Percentiles rank a stretch among this genome's conserved stretches.
These are phyloP conservation scores for Tolypocladium sp. DNA, from an alignment of 2,329 filamentous ascomycete species.

Conservation along the genomic window DNA sequence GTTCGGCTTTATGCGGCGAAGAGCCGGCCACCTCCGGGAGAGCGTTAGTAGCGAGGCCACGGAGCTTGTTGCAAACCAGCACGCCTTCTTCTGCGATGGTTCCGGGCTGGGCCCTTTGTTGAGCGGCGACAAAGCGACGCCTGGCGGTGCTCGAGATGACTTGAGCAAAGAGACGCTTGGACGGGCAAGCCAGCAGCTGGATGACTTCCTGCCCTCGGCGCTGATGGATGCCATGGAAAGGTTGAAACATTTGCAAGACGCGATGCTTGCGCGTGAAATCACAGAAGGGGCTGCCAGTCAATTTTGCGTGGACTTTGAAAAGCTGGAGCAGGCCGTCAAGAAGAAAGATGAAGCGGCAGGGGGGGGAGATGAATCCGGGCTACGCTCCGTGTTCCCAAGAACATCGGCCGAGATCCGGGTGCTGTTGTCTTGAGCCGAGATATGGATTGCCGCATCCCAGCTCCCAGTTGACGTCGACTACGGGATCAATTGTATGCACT, in stretches of 20 bases:
- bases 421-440: slow-evolving; percentile 31
- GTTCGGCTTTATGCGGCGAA: slow-evolving; percentile 55
- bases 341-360: slow-evolving; percentile 25
- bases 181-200: slow-evolving; percentile 64
- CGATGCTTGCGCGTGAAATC: slow-evolving; percentile 61
- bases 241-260: slow-evolving; percentile 63
- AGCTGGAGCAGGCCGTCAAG: slow-evolving; percentile 40
- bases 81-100: slow-evolving; percentile 60
- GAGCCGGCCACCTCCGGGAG: slow-evolving; percentile 45
- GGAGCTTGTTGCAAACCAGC: slow-evolving; percentile 59
- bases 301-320: slow-evolving; percentile 80
- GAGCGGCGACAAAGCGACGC: slow-evolving; percentile 35
- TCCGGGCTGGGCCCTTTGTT: slow-evolving; percentile 66
- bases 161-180: slow-evolving; percentile 47
- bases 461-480: not conserved
- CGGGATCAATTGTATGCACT: not conserved
- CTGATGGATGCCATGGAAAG: slow-evolving; percentile 86
- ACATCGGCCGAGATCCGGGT: slow-evolving; percentile 53
- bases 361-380: slow-evolving; percentile 13
- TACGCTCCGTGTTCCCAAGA: slow-evolving; percentile 40
- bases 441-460: not conserved
- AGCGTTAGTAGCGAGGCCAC: slow-evolving; percentile 44
- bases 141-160: slow-evolving; percentile 20
- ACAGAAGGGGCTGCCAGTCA: slow-evolving; percentile 74
- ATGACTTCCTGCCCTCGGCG: slow-evolving; percentile 86